Evolutionary conservation across 2,329 filamentous ascomycete species (phyloP).

Genomic region (Septoria linicola): DNA sequence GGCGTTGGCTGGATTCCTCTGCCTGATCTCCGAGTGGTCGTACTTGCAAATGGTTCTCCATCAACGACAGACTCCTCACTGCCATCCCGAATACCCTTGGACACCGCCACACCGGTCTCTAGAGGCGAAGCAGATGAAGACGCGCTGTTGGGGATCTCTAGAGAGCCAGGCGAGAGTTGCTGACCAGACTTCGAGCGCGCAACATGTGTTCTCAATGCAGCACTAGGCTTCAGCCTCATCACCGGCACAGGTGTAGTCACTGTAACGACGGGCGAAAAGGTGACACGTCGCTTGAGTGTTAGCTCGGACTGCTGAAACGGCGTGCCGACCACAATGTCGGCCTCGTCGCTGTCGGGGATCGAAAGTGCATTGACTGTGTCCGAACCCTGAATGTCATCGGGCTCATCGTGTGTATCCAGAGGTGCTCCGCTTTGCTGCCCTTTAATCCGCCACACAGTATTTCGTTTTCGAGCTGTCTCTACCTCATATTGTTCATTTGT

Average conservation of each 20-base stretch:
- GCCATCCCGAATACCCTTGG: too few species aligned
- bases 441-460: conserved; percentile 10
- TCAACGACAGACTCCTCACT: too few species aligned
- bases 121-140: neutral
- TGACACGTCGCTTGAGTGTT: conserved; percentile 15
- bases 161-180: neutral
- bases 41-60: too few species aligned
- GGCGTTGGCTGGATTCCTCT: too few species aligned
- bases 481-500: conserved; percentile 11
- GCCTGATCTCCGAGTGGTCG: too few species aligned
- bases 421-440: neutral
- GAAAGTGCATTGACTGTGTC: neutral
- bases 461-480: neutral
- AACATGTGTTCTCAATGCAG: neutral
- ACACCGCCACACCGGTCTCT: neutral
- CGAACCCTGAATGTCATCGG: neutral
- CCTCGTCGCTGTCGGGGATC: neutral
- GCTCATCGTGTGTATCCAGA: neutral
- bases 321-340: neutral
- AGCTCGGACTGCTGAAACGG: neutral
- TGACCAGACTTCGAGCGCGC: neutral
- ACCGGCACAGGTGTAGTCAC: conserved; percentile 8
- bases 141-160: conserved; percentile 6
- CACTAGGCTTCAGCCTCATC: neutral
- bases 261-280: conserved; percentile 15